These are phyloP conservation scores for Thermochaetoides thermophila DNA, from an alignment of 495 filamentous ascomycete genomes.

Conservation along the genomic window DNA sequence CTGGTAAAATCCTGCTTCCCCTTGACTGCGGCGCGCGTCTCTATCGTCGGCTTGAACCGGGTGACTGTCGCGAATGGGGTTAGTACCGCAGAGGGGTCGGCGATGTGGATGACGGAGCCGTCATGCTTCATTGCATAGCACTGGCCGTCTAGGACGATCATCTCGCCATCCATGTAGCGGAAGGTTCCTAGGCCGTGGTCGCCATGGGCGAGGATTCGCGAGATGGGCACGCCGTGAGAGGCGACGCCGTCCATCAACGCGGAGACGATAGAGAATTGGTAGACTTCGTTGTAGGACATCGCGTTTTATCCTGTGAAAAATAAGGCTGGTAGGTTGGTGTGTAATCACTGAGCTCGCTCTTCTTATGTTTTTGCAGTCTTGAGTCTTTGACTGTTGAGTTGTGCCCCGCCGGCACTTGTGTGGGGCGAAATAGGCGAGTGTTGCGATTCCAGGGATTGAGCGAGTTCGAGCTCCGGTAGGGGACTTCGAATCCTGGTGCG, in stretches of 20 bases:
- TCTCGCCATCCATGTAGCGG: conserved; percentile 33
- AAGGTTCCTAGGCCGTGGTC: conserved; percentile 40
- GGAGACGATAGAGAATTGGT: conserved; percentile 35
- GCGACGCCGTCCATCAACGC: conserved; percentile 39
- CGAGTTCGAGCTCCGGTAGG: too few relatives aligned
- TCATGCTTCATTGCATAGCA: conserved; percentile 33
- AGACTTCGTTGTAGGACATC: conserved; percentile 29
- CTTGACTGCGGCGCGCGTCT: conserved; percentile 7
- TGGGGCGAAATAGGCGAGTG: too few relatives aligned
- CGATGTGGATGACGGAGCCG: conserved; percentile 19
- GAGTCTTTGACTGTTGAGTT: too few relatives aligned
- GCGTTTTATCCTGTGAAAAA: neutral
- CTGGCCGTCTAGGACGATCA: conserved; percentile 33
- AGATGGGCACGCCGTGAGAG: conserved; percentile 23
- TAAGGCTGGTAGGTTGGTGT: neutral
- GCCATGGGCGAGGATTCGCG: conserved; percentile 26
- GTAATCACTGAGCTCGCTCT: too few relatives aligned
- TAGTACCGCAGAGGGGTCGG: conserved; percentile 9
- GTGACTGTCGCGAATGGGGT: conserved; percentile 32
- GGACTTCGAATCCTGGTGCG: too few relatives aligned
- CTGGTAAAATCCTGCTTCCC: conserved; percentile 24
- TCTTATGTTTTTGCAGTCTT: too few relatives aligned
- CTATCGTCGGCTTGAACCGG: conserved; percentile 19
- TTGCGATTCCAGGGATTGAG: too few relatives aligned
- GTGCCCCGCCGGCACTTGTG: too few relatives aligned